These are phyloP conservation scores for Annulohypoxylon stygium DNA, from an alignment of 495 filamentous ascomycete genomes.

Conservation along the genomic window DNA sequence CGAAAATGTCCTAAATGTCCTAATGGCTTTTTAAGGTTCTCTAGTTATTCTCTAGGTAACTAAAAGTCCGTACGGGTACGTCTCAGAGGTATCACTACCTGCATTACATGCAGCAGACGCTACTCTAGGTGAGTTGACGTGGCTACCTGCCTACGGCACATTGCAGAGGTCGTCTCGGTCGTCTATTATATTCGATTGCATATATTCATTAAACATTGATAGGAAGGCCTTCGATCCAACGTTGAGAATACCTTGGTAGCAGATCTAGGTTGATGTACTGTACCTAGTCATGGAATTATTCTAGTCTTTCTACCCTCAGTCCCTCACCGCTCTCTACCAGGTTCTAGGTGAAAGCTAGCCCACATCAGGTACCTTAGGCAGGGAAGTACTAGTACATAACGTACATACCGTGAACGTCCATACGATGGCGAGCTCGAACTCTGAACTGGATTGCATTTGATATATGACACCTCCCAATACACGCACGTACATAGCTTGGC, in stretches of 20 bases:
- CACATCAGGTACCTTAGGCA: conserved; percentile 21
- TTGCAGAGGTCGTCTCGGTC: conserved; percentile 13
- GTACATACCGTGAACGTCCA: not conserved
- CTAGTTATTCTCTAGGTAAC: not conserved
- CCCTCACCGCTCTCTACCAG: conserved; percentile 43
- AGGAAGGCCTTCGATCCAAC: conserved; percentile 14
- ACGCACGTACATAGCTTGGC: conserved; percentile 12
- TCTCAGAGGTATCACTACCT: conserved; percentile 20
- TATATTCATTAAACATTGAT: conserved; percentile 28
- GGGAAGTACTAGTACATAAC: conserved; percentile 14
- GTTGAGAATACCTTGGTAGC: not conserved
- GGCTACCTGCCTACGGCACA: conserved; percentile 38
- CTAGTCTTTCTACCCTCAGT: conserved; percentile 10
- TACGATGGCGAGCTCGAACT: not conserved
- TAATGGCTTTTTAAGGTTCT: conserved; percentile 5
- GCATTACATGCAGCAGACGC: conserved; percentile 37
- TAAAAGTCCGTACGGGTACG: not conserved
- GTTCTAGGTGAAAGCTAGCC: conserved; percentile 23
- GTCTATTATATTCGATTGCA: conserved; percentile 29
- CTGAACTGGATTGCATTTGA: conserved; percentile 14
- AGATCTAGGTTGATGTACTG: conserved; percentile 17
- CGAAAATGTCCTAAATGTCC: conserved; percentile 17
- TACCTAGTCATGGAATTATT: conserved; percentile 21
- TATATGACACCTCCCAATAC: conserved; percentile 19
- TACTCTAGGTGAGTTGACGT: conserved; percentile 44